Base-by-base conservation (phyloP, 2,329 filamentous ascomycete species). In the Trichoderma sp. region DNA sequence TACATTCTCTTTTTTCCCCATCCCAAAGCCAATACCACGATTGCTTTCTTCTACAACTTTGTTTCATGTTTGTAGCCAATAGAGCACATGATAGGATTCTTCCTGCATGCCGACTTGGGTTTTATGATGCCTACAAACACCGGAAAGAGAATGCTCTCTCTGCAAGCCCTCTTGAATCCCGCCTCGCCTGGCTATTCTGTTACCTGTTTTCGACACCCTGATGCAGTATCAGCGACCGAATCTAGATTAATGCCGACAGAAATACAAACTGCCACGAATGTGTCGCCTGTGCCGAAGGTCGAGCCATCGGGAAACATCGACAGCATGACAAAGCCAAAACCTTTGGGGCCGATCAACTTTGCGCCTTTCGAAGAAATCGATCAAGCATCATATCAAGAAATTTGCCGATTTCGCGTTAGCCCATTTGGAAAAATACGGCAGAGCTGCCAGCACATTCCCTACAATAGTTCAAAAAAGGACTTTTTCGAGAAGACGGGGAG, bases 401-500 rank as follows among this genome's bases (percentile, higher is more conserved):
- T 96, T 71, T 81, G 82, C 49, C 83, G 82, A 49, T 95, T 91
- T 76, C 83, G 87, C 19, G 83, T 97, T 65, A 86, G 84, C 67
- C 91, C 92, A 0, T 83, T 89, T 72, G 87, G 88, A 2, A 82
- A 84, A 71, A 93, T 91, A 71, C 80, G 82, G 58, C 82, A 86
- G 35, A 90, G 85, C 71, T 87, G 87, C 72, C 85, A 89, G 63
- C 93, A 95, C 75, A 97, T 97, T 70, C 95, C 95, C 0, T 98
- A 98, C 81, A 94, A 93, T 76, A 97, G 94, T 77, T 92, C 93
- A 73, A 98, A 97, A 84, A 97, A 96, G 79, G 87, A 91, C 70
- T 97, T 97, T 75, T 87, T 90, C 71, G 88, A 91, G 72, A 96
- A 93, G 83, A 98, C 95, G 4, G 93, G 93, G 1, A 85, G 94